Evolutionary conservation across 2,329 filamentous ascomycete species (phyloP).

Genomic region (Moelleriella libera): DNA sequence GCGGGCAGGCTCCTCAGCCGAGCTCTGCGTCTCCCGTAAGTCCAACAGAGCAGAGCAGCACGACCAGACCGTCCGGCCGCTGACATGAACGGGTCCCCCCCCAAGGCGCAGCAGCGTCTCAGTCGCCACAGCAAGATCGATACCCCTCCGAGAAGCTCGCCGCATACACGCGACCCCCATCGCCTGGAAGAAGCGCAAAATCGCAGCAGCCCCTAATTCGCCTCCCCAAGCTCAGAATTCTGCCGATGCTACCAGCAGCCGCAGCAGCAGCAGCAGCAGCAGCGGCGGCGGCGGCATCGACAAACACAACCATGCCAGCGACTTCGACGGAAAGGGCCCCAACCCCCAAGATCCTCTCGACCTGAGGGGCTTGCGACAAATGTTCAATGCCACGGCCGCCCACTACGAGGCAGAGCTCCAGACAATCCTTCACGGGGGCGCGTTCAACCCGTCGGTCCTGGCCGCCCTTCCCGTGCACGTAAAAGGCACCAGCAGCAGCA

Average conservation of each 20-base stretch:
- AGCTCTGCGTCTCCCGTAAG: slow-evolving; percentile 6
- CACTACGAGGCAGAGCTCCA: slow-evolving; percentile 30
- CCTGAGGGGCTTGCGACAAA: slow-evolving; percentile 32
- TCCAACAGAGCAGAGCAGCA: not conserved
- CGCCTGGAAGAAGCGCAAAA: slow-evolving; percentile 24
- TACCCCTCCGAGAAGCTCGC: slow-evolving; percentile 7
- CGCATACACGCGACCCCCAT: slow-evolving; percentile 15
- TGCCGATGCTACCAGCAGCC: too few relatives aligned
- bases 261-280: too few relatives aligned
- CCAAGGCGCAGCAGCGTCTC: not conserved
- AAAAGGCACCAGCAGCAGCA: slow-evolving; percentile 7
- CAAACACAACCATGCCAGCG: too few relatives aligned
- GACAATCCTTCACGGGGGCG: slow-evolving; percentile 26
- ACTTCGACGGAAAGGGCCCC: slow-evolving; percentile 7
- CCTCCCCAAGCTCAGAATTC: slow-evolving; percentile 1
- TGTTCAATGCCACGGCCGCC: slow-evolving; percentile 23
- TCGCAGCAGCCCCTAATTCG: slow-evolving; percentile 13
- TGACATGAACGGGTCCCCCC: not conserved
- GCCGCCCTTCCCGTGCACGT: slow-evolving; percentile 28
- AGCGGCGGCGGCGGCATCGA: too few relatives aligned
- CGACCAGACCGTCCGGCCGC: not conserved
- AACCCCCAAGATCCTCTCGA: slow-evolving; percentile 30
- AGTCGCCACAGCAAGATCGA: not conserved
- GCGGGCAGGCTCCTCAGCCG: slow-evolving; percentile 1
- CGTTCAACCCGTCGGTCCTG: slow-evolving; percentile 36